phyloP scores from a whole-genome alignment of 306 rosid species.

The Abrus pulchellus region DNA sequence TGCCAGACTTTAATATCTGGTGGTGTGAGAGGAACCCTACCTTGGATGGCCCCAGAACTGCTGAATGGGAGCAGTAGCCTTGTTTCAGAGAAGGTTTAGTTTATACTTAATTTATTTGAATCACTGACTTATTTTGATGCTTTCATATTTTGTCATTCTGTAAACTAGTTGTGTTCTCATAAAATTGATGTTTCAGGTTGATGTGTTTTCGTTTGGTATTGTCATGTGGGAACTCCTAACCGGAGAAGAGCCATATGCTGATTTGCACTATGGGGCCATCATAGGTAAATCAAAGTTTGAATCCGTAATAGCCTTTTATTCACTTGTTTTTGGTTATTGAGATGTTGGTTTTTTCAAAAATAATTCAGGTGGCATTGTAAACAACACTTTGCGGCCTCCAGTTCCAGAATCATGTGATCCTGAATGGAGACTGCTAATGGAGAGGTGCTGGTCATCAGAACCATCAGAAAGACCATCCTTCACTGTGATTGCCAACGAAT shows the following conservation, averaged over 20 bases:
- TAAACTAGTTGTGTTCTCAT: constrained; percentile 21
- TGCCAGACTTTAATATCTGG: constrained; percentile 91
- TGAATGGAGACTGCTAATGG: constrained; percentile 84
- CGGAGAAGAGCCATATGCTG: constrained; percentile 93
- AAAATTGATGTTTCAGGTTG: constrained; percentile 66
- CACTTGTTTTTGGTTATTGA: constrained; percentile 33
- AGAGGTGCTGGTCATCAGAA: constrained; percentile 90
- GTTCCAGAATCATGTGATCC: constrained; percentile 78
- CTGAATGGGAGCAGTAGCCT: constrained; percentile 94
- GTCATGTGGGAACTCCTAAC: constrained; percentile 97
- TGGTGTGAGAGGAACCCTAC: constrained; percentile 96
- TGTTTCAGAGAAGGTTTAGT: constrained; percentile 94
- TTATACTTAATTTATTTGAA: constrained; percentile 23
- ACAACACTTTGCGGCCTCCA: constrained; percentile 86
- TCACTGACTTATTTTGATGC: constrained; percentile 21
- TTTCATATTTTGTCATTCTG: constrained; percentile 27
- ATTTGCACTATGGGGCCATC: constrained; percentile 92
- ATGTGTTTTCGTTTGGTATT: constrained; percentile 87
- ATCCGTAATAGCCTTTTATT: background rate
- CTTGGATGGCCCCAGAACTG: constrained; percentile 99
- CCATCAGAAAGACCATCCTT: constrained; percentile 86
- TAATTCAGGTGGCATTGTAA: constrained; percentile 87
- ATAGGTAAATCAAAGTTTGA: constrained; percentile 65
- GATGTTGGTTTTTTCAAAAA: constrained; percentile 36
- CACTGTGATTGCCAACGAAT: constrained; percentile 74